Conservation (phyloP, 345 rosid species). For the Linum lewisii region DNA sequence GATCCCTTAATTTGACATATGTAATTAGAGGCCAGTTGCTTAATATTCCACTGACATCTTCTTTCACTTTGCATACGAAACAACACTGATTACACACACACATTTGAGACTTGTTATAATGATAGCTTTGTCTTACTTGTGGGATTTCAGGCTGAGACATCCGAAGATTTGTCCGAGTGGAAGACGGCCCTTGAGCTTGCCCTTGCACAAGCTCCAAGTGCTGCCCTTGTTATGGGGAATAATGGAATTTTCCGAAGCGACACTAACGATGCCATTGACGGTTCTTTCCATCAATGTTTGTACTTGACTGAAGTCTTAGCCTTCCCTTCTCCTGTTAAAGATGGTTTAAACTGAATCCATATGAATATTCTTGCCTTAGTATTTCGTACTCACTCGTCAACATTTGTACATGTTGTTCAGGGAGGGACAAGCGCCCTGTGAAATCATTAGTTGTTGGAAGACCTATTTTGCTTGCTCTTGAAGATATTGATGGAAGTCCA, state of each 20-base stretch:
- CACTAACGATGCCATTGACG: constrained; percentile 61
- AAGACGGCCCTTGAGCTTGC: constrained; percentile 90
- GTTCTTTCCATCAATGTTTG: constrained; percentile 72
- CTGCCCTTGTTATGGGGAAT: constrained; percentile 92
- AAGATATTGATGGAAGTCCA: constrained; percentile 98
- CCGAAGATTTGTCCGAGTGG: constrained; percentile 91
- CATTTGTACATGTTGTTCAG: constrained; percentile 26
- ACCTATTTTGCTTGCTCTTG: constrained; percentile 95
- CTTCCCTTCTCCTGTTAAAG: background rate
- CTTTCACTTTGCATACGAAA: background rate
- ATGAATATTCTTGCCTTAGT: constrained; percentile 8
- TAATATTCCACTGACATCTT: background rate
- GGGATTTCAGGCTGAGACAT: constrained; percentile 70
- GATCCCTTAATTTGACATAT: background rate
- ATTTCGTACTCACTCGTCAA: constrained; percentile 10
- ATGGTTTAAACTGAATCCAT: constrained; percentile 2
- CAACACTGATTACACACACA: background rate
- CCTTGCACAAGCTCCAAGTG: constrained; percentile 93
- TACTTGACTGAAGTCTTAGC: constrained; percentile 16
- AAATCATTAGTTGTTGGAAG: constrained; percentile 98
- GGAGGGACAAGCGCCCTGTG: constrained; percentile 86
- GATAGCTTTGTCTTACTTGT: constrained; percentile 2
- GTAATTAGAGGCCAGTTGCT: background rate
- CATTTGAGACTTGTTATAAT: background rate
- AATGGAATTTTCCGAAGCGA: constrained; percentile 81